These are phyloP conservation scores for Candida ulmi DNA, from an alignment of 805 yeast species.

Conservation along the genomic window DNA sequence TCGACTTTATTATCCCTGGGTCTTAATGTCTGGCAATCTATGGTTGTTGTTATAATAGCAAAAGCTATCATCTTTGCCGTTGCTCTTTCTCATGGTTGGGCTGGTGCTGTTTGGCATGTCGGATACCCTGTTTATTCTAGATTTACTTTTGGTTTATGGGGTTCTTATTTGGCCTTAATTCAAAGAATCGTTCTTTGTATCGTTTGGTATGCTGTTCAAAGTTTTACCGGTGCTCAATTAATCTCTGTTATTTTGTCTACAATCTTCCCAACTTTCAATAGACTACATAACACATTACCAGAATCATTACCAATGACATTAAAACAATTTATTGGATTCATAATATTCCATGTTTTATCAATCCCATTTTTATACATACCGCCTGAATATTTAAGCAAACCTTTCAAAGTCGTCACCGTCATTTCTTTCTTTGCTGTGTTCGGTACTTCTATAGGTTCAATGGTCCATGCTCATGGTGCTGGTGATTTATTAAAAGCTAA, in stretches of 20 bases:
- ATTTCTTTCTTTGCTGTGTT: slow-evolving; percentile 28
- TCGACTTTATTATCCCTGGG: slow-evolving; percentile 38
- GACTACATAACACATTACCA: slow-evolving; percentile 34
- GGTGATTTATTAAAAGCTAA: slow-evolving; percentile 27
- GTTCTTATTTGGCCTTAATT: slow-evolving; percentile 37
- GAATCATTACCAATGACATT: slow-evolving; percentile 33
- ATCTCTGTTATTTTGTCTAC: slow-evolving; percentile 32
- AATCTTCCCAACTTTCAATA: slow-evolving; percentile 32
- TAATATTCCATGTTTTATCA: slow-evolving; percentile 33
- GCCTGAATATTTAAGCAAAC: slow-evolving; percentile 27
- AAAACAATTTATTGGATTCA: slow-evolving; percentile 35
- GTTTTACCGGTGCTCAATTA: slow-evolving; percentile 42
- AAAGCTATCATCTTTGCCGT: slow-evolving; percentile 33
- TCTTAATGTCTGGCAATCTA: slow-evolving; percentile 35
- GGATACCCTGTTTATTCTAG: slow-evolving; percentile 43
- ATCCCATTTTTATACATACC: slow-evolving; percentile 24
- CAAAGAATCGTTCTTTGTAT: slow-evolving; percentile 39
- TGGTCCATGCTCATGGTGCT: slow-evolving; percentile 27
- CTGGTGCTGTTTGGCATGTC: slow-evolving; percentile 43
- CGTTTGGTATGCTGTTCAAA: slow-evolving; percentile 42
- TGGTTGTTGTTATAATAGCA: slow-evolving; percentile 38
- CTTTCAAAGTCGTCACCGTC: slow-evolving; percentile 24
- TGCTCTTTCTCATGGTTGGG: slow-evolving; percentile 39
- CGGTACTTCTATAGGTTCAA: slow-evolving; percentile 29
- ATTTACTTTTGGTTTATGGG: slow-evolving; percentile 41